Evolutionary conservation across 257 asterid species (phyloP), one percentile per base, ranked within the genome.

Genomic region (Nicotiana undulata): DNA sequence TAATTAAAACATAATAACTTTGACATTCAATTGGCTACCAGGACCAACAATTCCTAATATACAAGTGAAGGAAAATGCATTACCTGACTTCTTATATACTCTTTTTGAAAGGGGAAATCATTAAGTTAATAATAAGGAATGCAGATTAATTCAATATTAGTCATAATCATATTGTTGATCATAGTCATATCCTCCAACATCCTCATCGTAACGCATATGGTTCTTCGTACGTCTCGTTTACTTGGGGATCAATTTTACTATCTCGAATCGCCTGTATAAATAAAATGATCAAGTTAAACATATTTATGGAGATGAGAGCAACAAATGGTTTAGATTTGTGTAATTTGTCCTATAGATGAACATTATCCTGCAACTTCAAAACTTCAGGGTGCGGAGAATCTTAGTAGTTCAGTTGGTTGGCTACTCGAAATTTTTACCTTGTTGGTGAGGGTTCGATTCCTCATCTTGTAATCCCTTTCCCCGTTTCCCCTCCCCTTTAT

Each of bases 171-270:
- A 77, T 70, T 85, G 82, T 22, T 86, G 81, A 18, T 77, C 79
- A 59, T 72, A 81, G 40, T 80, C 81, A 74, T 74, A 86, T 51
- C 79, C 85, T 84, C 82, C 90, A 26, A 64, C n/a, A 74, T 81
- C 56, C 34, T 85, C 76, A n/a, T 37, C 9, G 18, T 68, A 37
- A 37, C 3, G 56, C 31, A 68, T 37, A 37, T 74, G 55, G 2
- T 46, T 81, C 81, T 61, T 63, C 81, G 7, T 65, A 64, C 40
- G 56, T 24, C 82, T 56, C 87, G 49, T 89, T 86, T 28, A 61
- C 32, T 67, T 76, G 85, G 20, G 51, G 32, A 16, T 80, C 88
- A 3, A 58, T 81, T 72, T 32, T 78, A 20, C 26, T 59, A 74
- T 77, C 85, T 4, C 58, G 52, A 63, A 58, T 49, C 70, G 68